Evolutionary conservation across 2,329 filamentous ascomycete genomes (phyloP).

Genomic region (Phaeosphaeria sp.): DNA sequence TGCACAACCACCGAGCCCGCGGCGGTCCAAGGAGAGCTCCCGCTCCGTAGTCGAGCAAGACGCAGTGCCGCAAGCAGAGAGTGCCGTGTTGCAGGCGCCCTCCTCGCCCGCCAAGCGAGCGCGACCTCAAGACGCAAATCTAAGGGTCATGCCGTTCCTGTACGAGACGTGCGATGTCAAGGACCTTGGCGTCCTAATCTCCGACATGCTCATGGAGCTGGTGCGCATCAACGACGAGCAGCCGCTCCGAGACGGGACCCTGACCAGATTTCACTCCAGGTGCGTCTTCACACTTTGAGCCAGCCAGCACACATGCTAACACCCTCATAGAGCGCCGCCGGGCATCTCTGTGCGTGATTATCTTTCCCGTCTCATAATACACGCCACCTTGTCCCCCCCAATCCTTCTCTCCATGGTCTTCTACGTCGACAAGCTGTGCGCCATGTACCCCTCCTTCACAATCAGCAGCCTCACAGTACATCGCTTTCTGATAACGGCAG

Average conservation of each 20-base stretch:
- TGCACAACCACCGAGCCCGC: constrained; percentile 17
- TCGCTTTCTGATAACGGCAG: constrained; percentile 93
- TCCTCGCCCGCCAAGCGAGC: constrained; percentile 41
- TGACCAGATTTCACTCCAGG: constrained; percentile 96
- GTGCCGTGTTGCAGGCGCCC: constrained; percentile 20
- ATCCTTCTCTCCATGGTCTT: constrained; percentile 99
- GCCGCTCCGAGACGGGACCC: constrained; percentile 80
- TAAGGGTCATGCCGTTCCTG: constrained; percentile 69
- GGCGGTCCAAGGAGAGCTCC: constrained; percentile 18
- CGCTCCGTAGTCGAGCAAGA: constrained; percentile 15
- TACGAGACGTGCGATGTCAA: constrained; percentile 85
- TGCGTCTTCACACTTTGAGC: constrained; percentile 48
- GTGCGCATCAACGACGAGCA: constrained; percentile 91
- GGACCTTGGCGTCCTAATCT: constrained; percentile 88
- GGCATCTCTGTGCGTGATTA: constrained; percentile 96
- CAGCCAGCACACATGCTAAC: constrained; percentile 12
- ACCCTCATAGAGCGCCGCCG: constrained; percentile 67
- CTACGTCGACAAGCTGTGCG: constrained; percentile 94
- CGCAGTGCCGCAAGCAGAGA: constrained; percentile 21
- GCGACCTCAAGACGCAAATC: constrained; percentile 47
- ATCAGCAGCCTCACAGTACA: constrained; percentile 97
- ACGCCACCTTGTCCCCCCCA: constrained; percentile 90
- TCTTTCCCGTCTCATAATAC: constrained; percentile 86
- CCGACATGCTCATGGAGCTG: constrained; percentile 94
- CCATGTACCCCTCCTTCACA: constrained; percentile 90